phyloP scores from a whole-genome alignment of 129 eudicot genomes.

The Tanacetum coccineum region DNA sequence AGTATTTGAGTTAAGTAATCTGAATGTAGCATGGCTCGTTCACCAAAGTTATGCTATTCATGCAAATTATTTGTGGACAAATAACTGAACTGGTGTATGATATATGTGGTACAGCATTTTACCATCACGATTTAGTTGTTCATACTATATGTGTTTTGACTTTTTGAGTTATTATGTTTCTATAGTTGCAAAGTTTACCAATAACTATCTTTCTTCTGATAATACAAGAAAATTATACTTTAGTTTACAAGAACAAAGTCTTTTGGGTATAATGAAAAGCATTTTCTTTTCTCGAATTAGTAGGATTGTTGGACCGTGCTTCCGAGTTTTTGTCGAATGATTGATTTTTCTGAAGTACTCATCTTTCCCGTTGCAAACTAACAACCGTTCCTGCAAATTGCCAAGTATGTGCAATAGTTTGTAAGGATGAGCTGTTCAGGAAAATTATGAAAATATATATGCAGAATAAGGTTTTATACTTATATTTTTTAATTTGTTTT shows the following conservation, averaged over 20 bases:
- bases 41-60: no score
- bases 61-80: no score
- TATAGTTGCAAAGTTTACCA: background rate
- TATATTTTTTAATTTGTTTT: no score
- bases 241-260: background rate
- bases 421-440: background rate
- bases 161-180: background rate
- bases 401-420: background rate
- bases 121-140: background rate
- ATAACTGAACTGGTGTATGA: no score
- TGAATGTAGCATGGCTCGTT: no score
- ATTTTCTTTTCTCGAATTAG: no score
- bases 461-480: background rate
- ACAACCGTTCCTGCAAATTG: background rate
- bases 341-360: no score
- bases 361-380: background rate
- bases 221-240: background rate
- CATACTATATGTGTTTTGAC: background rate
- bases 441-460: background rate
- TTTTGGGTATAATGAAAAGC: no score
- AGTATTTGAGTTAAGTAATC: no score
- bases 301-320: no score
- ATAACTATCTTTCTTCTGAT: constrained; percentile 1
- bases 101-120: no score
- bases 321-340: no score